Conservation (phyloP, 2,329 filamentous ascomycete genomes). For the Nothomitra cinnamomea region DNA sequence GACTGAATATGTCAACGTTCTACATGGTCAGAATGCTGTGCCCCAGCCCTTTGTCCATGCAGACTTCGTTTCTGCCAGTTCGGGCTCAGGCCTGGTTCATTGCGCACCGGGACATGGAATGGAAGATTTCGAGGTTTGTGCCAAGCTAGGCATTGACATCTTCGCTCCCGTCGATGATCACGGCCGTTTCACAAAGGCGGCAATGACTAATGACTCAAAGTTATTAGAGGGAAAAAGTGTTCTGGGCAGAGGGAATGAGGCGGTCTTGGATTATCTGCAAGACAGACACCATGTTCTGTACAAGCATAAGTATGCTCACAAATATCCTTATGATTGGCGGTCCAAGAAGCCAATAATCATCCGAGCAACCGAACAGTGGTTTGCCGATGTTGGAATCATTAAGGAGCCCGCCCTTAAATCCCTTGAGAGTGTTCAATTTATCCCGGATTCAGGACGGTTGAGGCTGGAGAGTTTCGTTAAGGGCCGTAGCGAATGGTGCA, state of each 20-base stretch:
- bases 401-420: constrained; percentile 55
- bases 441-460: constrained; percentile 56
- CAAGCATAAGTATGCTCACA: constrained; percentile 61
- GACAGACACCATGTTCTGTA: constrained; percentile 44
- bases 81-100: constrained; percentile 93
- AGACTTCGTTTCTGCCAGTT: constrained; percentile 74
- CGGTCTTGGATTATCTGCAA: constrained; percentile 52
- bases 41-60: constrained; percentile 61
- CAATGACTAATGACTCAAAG: constrained; percentile 52
- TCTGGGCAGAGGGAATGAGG: constrained; percentile 48
- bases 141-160: constrained; percentile 49
- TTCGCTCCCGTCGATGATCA: constrained; percentile 71
- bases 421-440: constrained; percentile 56
- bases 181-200: constrained; percentile 65
- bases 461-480: constrained; percentile 74
- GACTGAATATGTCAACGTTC: constrained; percentile 51
- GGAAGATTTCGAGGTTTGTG: constrained; percentile 82
- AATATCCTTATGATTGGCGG: constrained; percentile 96
- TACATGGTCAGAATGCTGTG: constrained; percentile 40
- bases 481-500: constrained; percentile 90
- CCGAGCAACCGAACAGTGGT: constrained; percentile 92
- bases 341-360: constrained; percentile 87
- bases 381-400: constrained; percentile 76
- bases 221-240: constrained; percentile 56
- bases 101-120: constrained; percentile 89